Evolutionary conservation across 352 stramenopile species (phyloP).

Genomic region (Globisporangium middletonii): DNA sequence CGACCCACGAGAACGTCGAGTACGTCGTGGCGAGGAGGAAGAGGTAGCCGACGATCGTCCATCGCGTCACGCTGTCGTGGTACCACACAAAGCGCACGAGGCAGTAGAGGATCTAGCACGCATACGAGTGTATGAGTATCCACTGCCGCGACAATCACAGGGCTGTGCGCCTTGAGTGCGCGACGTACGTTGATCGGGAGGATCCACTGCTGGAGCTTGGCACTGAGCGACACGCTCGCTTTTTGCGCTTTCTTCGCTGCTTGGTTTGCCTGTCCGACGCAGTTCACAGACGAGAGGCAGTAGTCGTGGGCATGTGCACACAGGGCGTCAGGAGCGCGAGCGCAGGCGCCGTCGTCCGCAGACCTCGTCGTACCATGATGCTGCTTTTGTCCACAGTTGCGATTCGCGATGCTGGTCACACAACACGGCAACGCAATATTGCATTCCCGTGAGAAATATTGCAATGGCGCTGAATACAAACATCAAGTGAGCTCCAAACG

Average conservation of each 20-base stretch:
- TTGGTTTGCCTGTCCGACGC: slow-evolving; percentile 60
- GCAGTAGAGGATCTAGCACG: slow-evolving; percentile 51
- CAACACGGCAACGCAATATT: too few species aligned
- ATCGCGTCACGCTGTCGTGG: slow-evolving; percentile 51
- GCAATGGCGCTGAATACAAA: too few species aligned
- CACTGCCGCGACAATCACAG: neutral
- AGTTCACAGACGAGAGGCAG: neutral
- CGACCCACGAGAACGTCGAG: slow-evolving; percentile 75
- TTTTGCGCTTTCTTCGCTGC: slow-evolving; percentile 80
- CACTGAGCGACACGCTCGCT: slow-evolving; percentile 59
- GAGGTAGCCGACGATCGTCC: slow-evolving; percentile 61
- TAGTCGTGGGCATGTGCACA: neutral
- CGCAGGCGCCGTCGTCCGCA: too few species aligned
- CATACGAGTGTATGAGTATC: neutral
- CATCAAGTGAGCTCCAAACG: too few species aligned
- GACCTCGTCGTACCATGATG: too few species aligned
- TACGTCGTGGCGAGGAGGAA: slow-evolving; percentile 70
- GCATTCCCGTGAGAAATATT: too few species aligned
- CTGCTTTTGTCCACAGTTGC: too few species aligned
- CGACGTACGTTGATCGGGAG: slow-evolving; percentile 61
- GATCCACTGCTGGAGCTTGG: slow-evolving; percentile 74
- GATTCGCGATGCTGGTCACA: too few species aligned
- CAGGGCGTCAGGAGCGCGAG: too few species aligned
- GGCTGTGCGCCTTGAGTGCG: neutral
- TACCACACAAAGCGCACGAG: slow-evolving; percentile 75